These are phyloP conservation scores for Colletotrichum aenigma DNA, from an alignment of 2,329 filamentous ascomycete species.

Conservation along the genomic window DNA sequence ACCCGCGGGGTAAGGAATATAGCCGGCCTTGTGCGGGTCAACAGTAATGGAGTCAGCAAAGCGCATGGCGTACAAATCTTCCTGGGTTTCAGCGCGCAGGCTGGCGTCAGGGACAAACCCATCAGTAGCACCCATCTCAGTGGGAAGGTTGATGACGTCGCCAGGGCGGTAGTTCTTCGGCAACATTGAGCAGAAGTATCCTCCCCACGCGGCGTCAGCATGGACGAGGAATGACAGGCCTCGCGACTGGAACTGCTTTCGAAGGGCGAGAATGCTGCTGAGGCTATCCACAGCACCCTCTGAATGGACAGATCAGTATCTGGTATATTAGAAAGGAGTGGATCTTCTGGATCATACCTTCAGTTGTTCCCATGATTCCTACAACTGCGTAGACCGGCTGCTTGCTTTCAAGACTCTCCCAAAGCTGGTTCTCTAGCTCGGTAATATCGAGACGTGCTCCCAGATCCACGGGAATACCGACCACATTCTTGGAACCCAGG, in stretches of 20 bases:
- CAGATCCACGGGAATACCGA: conserved; percentile 44
- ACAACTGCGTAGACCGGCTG: conserved; percentile 46
- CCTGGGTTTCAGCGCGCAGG: conserved; percentile 37
- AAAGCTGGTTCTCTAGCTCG: conserved; percentile 33
- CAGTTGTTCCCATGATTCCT: conserved; percentile 50
- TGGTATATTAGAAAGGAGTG: accelerated
- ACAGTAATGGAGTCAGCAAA: conserved; percentile 50
- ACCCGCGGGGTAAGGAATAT: conserved; percentile 51
- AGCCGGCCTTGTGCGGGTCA: conserved; percentile 52
- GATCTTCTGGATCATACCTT: conserved; percentile 29
- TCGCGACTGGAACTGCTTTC: conserved; percentile 41
- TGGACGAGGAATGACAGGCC: conserved; percentile 52
- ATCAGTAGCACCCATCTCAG: conserved; percentile 26
- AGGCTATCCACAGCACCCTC: conserved; percentile 50
- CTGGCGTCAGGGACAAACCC: conserved; percentile 39
- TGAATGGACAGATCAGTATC: background rate
- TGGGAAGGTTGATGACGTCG: conserved; percentile 28
- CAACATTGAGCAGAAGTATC: conserved; percentile 52
- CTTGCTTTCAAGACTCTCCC: conserved; percentile 30
- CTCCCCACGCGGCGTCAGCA: conserved; percentile 54
- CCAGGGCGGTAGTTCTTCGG: conserved; percentile 32
- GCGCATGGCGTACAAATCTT: conserved; percentile 42
- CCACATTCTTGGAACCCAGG: conserved; percentile 44
- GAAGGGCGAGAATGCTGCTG: conserved; percentile 38
- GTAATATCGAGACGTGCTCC: conserved; percentile 40